Percentiles rank a stretch among this genome's conserved stretches.
Evolutionary conservation across 306 rosid species (phyloP).

Genomic region (Cajanus cajan): DNA sequence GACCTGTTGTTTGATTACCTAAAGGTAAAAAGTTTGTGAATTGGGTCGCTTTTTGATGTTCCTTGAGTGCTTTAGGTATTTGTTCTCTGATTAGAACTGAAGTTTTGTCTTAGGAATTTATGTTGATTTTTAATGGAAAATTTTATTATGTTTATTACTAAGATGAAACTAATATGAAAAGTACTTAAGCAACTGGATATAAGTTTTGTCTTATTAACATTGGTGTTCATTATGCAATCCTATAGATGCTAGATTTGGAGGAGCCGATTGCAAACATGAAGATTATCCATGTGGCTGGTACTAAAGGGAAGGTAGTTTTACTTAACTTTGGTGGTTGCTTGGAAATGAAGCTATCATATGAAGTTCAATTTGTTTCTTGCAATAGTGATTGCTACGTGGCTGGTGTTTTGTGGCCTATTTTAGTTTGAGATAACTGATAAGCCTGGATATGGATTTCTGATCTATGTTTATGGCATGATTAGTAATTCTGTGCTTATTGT

Average conservation of each 20-base stretch:
- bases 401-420: not conserved
- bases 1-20: conserved; percentile 62
- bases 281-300: conserved; percentile 96
- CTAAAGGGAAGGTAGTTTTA: conserved; percentile 87
- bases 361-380: conserved; percentile 2
- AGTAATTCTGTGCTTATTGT: conserved; percentile 14
- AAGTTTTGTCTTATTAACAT: not conserved
- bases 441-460: conserved; percentile 10
- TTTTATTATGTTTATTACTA: too few species aligned
- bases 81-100: too few species aligned
- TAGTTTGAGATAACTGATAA: not conserved
- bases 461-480: not conserved
- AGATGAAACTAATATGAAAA: too few species aligned
- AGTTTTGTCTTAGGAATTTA: too few species aligned
- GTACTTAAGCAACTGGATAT: too few species aligned
- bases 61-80: too few species aligned
- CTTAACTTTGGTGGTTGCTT: conserved; percentile 25
- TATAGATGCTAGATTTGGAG: conserved; percentile 85
- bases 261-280: conserved; percentile 79
- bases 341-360: conserved; percentile 25
- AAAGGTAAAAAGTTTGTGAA: conserved; percentile 47
- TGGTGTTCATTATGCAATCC: not conserved
- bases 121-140: too few species aligned
- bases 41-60: conserved; percentile 17
- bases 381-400: not conserved